Conservation (phyloP, 148 eudicot species). For the Rhododendron simsii region DNA sequence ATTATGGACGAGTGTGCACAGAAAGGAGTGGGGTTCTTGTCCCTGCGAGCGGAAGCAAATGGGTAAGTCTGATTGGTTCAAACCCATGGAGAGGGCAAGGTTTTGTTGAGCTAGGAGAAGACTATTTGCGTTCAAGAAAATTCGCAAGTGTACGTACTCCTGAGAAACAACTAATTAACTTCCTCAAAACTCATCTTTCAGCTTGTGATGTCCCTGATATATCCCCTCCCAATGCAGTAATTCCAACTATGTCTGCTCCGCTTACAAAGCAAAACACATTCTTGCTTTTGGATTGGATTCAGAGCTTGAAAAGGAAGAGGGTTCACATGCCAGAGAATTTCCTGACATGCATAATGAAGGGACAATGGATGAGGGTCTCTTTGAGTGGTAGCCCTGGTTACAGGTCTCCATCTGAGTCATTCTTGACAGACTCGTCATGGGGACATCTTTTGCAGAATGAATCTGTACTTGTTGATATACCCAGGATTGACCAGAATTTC, state of each 20-base stretch:
- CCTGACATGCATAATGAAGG: slow-evolving; percentile 34
- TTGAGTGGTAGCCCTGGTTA: slow-evolving; percentile 34
- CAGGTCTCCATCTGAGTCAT: slow-evolving; percentile 53
- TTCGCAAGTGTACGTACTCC: slow-evolving; percentile 30
- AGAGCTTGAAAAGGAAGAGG: slow-evolving; percentile 19
- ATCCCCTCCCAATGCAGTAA: slow-evolving; percentile 45
- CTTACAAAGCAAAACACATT: slow-evolving; percentile 41
- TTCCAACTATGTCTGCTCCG: slow-evolving; percentile 40
- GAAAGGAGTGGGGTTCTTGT: slow-evolving; percentile 33
- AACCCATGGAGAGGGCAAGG: slow-evolving; percentile 46
- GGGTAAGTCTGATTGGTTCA: slow-evolving; percentile 55
- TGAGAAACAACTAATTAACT: slow-evolving; percentile 22
- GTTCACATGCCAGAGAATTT: slow-evolving; percentile 28
- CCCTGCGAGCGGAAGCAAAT: slow-evolving; percentile 59
- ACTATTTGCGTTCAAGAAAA: slow-evolving; percentile 31
- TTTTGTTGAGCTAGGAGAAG: slow-evolving; percentile 46
- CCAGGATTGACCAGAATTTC: slow-evolving; percentile 40
- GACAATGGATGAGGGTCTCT: slow-evolving; percentile 51
- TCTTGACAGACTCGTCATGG: slow-evolving; percentile 37
- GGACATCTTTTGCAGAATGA: slow-evolving; percentile 40
- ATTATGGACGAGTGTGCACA: slow-evolving; percentile 26
- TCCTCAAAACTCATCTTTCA: slow-evolving; percentile 26
- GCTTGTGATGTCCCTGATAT: slow-evolving; percentile 59
- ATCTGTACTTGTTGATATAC: slow-evolving; percentile 51
- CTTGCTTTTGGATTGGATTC: slow-evolving; percentile 57